Evolutionary conservation across 441 rosid species (phyloP), one percentile per base, ranked within the genome.

Genomic region (Viola pubescens): DNA sequence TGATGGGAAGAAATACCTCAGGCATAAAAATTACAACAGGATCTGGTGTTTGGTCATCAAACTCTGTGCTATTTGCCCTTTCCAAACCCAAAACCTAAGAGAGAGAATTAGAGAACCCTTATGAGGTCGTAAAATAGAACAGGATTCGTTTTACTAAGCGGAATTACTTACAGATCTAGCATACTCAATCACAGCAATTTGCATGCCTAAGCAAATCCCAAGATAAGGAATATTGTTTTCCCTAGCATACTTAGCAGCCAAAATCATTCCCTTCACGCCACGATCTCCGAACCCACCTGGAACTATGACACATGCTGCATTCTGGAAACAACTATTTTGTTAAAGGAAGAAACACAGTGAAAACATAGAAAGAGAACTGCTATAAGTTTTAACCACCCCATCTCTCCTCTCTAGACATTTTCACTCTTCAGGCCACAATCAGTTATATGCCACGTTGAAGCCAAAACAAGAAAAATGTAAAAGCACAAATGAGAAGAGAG

Each of bases 241-340:
- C 72, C 99, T 79, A 34, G 96, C 97, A 64, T 86, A 81, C 69
- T 82, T 90, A 2, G 97, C 94, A 52, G 99, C 95, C 49, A 83
- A 68, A 51, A 94, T 86, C 83, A 89, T 94, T 71, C 99, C 99
- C 67, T 77, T 71, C 59, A 94, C 91, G 40, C 99, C 99, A 69
- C 99, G 83, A 63, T 85, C 82, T 13, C 99, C 99, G 75, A 94
- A 94, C 47, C 99, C 99, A 71, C 99, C 99, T 1, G 99, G 99
- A 37, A 94, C 94, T 68, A 94, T 78, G 67, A 94, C 48, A 43
- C 97, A 96, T 70, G 86, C 84, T 59, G 99, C 94, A 73, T 83
- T 83, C 99, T 94, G 71, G 58, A 57, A 42, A 56, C 19, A 53
- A 42, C 41, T 52, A 60, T 41, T 48, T 60, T 49, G 13, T n/a